Percentiles rank a stretch among this genome's conserved stretches.
phyloP scores from a whole-genome alignment of 345 rosid genomes.

The Zanthoxylum bungeanum region DNA sequence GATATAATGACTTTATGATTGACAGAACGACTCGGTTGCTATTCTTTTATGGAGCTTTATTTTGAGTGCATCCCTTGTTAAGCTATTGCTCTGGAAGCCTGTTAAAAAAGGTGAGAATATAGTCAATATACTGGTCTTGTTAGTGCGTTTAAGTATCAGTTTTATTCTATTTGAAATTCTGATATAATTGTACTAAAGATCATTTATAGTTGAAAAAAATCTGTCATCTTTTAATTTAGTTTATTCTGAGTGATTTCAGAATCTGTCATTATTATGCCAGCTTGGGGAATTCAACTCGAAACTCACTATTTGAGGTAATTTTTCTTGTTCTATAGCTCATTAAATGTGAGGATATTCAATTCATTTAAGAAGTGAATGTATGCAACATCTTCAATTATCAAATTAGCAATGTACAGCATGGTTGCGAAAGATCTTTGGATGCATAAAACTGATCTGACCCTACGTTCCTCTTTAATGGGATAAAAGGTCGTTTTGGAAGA shows the following conservation, averaged over 20 bases:
- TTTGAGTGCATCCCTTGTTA: conserved; percentile 43
- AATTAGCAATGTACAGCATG: not conserved
- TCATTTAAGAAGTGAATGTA: not conserved
- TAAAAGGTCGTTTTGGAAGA: not conserved
- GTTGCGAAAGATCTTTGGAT: not conserved
- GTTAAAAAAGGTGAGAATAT: conserved; percentile 62
- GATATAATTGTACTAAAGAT: not conserved
- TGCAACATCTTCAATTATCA: not conserved
- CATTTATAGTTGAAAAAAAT: not conserved
- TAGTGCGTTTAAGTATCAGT: not conserved
- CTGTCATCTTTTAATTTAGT: conserved; percentile 3
- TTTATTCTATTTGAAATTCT: not conserved
- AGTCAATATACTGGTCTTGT: not conserved
- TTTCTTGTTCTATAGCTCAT: not conserved
- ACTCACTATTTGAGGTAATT: conserved; percentile 66
- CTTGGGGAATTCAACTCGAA: conserved; percentile 81
- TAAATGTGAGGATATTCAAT: not conserved
- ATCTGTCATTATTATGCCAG: conserved; percentile 71
- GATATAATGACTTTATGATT: conserved; percentile 8
- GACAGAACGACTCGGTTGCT: conserved; percentile 46
- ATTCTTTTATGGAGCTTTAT: conserved; percentile 45
- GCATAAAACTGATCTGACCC: not conserved
- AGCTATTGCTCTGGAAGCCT: conserved; percentile 38
- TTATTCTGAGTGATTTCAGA: conserved; percentile 46
- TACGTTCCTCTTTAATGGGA: not conserved